Base-by-base conservation (phyloP, 2,329 filamentous ascomycete species). In the Colletotrichum sp. region DNA sequence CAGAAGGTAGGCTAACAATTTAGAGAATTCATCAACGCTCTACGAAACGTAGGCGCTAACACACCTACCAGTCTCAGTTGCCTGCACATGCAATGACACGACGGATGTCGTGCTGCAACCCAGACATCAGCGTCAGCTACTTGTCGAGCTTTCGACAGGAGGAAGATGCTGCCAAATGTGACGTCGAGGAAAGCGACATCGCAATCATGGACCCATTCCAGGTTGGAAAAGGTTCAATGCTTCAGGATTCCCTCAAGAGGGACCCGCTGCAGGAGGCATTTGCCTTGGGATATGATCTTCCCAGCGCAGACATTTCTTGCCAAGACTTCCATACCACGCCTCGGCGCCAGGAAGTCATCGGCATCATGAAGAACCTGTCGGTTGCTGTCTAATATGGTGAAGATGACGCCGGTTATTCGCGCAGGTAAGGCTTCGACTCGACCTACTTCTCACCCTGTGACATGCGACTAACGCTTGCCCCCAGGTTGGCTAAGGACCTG, bases 401-500 rank as follows among this genome's bases (percentile, higher is more conserved):
- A 15, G 26, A 68, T 36, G 34, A 36, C 59, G 34, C 55, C 52
- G 65, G 18, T 74, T 65, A 34, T 55, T 16, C 63, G 74, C 74
- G 72, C 74, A 44, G 74, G 74, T 76, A 65, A 68, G 74, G 36
- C 32, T 30, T 34, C 13, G 18, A 36, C 30, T 57, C 26, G 39
- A 36, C 49, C n/a, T 32, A 28, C 67, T 13, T 6, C 30, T 28
- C 18, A 6, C 36, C 30, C 49, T n/a, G 64, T 49, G 59, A 55
- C 49, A 57, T 65, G 64, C 36, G 57, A 52, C 65, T 76, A 28
- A 76, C 65, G 64, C 18, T 24, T 3, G 21, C 65, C 65, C 34
- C 49, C 8, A 76, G 74, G 74, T 78, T 78, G 77, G 77, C 76
- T 65, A 68, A 72, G 66, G 77, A 78, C 77, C 77, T 76, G 77